Base-by-base conservation (phyloP, 352 stramenopile genomes). In the Lagenidium giganteum region DNA sequence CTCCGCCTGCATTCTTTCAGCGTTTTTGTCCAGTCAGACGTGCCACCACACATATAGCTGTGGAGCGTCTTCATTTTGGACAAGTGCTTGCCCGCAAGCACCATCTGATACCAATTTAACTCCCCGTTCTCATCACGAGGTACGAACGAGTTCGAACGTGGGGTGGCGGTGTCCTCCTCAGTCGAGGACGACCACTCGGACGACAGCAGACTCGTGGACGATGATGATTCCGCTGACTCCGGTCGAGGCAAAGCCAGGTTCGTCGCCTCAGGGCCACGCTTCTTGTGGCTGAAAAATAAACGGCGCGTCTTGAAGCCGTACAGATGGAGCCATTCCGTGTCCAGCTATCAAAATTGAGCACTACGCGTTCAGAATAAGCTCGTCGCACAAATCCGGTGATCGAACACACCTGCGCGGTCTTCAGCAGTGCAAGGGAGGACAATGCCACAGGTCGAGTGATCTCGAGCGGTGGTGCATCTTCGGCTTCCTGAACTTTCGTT, bases 271-370 rank as follows among this genome's bases (percentile, higher is more conserved):
- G n/a, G n/a, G n/a, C n/a, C n/a, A n/a, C n/a, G n/a, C n/a, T n/a
- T n/a, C n/a, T n/a, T n/a, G 21, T 83, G 73, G 37, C 69, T 71
- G 25, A 82, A 50, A 38, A 86, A 86, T 42, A 86, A 42, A 6
- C 70, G 65, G 31, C 66, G 62, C 42, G 73, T 60, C 25, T 71
- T 61, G 38, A 63, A 81, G 4, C 73, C 73, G 32, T 74, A 83
- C 25, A 61, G 45, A 20, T 62, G 42, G 32, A 82, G 53, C 73
- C 70, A 86, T 48, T 67, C 64, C 18, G 63, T 64, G 23, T 81
- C 56, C 38, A 86, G 54, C 61, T 86, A 57, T n/a, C n/a, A n/a
- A n/a, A n/a, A n/a, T n/a, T n/a, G n/a, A n/a, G n/a, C n/a, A n/a
- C n/a, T n/a, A n/a, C n/a, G n/a, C n/a, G n/a, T n/a, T n/a, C n/a